phyloP scores from a whole-genome alignment of 2,329 filamentous ascomycete genomes.

The Zasmidium cellare region DNA sequence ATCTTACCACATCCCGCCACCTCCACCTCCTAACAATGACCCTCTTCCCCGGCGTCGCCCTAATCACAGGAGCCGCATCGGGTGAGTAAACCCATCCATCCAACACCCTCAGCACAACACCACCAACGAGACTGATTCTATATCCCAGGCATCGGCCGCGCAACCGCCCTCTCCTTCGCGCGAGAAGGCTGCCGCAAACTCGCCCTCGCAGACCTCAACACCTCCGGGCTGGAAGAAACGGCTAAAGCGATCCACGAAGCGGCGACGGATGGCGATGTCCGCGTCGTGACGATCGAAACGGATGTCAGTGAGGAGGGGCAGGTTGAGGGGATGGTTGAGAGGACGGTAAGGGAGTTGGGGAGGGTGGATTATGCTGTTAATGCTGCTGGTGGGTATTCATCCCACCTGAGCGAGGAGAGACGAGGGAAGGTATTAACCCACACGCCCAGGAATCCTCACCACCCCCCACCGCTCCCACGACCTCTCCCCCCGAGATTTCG shows the following conservation, averaged over 20 bases:
- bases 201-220: slow-evolving; percentile 43
- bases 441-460: slow-evolving; percentile 40
- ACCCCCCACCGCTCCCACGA: slow-evolving; percentile 39
- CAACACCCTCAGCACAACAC: background rate
- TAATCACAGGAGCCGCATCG: slow-evolving; percentile 36
- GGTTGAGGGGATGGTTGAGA: slow-evolving; percentile 37
- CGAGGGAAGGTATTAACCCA: background rate
- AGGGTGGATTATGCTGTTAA: slow-evolving; percentile 52
- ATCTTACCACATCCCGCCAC: background rate
- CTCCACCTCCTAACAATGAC: slow-evolving; percentile 16
- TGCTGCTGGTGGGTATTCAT: slow-evolving; percentile 35
- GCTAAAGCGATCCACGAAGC: slow-evolving; percentile 29
- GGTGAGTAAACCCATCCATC: slow-evolving; percentile 20
- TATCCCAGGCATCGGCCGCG: slow-evolving; percentile 43
- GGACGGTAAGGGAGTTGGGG: slow-evolving; percentile 37
- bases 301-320: slow-evolving; percentile 41
- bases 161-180: slow-evolving; percentile 47
- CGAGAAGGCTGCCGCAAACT: slow-evolving; percentile 47
- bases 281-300: slow-evolving; percentile 30
- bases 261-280: slow-evolving; percentile 16
- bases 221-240: slow-evolving; percentile 37
- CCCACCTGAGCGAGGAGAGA: background rate
- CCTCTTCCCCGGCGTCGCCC: slow-evolving; percentile 34
- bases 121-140: background rate
- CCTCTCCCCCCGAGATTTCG: slow-evolving; percentile 42